These are phyloP conservation scores for Lupinus albus DNA, from an alignment of 306 rosid species.

Conservation along the genomic window DNA sequence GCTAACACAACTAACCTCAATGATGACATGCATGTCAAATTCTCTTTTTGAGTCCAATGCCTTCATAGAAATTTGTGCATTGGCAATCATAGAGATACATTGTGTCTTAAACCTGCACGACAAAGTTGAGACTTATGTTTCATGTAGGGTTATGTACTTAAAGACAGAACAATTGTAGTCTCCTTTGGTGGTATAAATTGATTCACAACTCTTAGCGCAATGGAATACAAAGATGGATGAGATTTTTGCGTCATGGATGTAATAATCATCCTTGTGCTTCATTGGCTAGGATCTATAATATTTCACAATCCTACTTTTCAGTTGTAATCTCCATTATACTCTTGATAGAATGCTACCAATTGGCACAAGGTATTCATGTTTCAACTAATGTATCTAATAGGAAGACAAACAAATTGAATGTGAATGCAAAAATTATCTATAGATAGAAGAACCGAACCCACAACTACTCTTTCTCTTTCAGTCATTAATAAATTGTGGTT, in stretches of 20 bases:
- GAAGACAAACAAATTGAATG: not conserved
- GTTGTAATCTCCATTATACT: not conserved
- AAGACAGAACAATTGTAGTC: slow-evolving; percentile 11
- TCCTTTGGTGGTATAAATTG: not conserved
- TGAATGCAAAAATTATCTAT: slow-evolving; percentile 50
- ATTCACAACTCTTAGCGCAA: not conserved
- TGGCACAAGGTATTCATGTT: slow-evolving; percentile 6
- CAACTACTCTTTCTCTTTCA: slow-evolving; percentile 98
- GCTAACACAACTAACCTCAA: slow-evolving; percentile 66
- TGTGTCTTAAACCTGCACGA: slow-evolving; percentile 86
- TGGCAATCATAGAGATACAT: slow-evolving; percentile 99
- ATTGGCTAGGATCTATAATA: not conserved
- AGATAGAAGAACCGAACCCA: slow-evolving; percentile 96
- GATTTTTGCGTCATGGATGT: slow-evolving; percentile 12
- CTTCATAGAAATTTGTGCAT: slow-evolving; percentile 85
- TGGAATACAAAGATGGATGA: slow-evolving; percentile 13
- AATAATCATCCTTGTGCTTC: not conserved
- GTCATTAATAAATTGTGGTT: slow-evolving; percentile 96
- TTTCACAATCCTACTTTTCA: too few relatives aligned
- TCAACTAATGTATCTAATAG: slow-evolving; percentile 20
- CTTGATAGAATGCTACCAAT: not conserved
- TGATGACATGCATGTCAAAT: slow-evolving; percentile 97
- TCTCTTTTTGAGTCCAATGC: slow-evolving; percentile 92
- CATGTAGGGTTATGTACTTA: not conserved
- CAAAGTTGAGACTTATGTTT: slow-evolving; percentile 20